Evolutionary conservation across 495 filamentous ascomycete species (phyloP), one percentile per base, ranked within the genome.

Genomic region (Aspergillus hancockii): DNA sequence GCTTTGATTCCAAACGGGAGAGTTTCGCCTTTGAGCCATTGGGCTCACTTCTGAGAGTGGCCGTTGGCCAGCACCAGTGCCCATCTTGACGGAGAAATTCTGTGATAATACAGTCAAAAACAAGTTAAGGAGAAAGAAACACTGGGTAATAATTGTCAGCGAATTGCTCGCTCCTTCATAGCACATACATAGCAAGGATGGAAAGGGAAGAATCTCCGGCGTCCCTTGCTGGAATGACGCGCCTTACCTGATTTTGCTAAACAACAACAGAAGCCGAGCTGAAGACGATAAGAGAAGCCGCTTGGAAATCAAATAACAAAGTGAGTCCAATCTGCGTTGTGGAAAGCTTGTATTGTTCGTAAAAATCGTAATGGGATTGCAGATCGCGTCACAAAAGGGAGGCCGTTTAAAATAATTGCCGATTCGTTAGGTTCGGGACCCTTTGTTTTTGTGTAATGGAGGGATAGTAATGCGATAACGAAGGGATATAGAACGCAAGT

Each of bases 1-100:
- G 43, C 74, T 68, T 69, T 90, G 85, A 63, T 86, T 87, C 84
- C 85, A 91, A 75, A 84, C 89, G 4, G 89, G 89, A 41, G 91
- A 94, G 68, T 95, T 94, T 40, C 81, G 72, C 59, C 82, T 73
- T 54, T 79, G 76, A 50, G 80, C 81, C 77, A 81, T 76, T 14
- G 81, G 82, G 62, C 80, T 81, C 66, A 85, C 70, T 68, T 85
- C 82, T 30, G 81, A 78, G 14, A 85, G 71, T 51, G 82, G 81
- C 62, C 79, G 68, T 67, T 79, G 80, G 25, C 71, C 72, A 25
- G 73, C 58, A 61, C 70, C 72, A 59, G 66, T 67, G 34, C 62
- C 69, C 74, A 81, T 79, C 18, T 61, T 79, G 64, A 52, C 18
- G 60, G 62, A 50, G 66, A 67, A n/a, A n/a, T 41, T 41, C 38